Evolutionary conservation across 2,329 filamentous ascomycete genomes (phyloP), one percentile per base, ranked within the genome.

Genomic region (Dothidotthia symphoricarpi): DNA sequence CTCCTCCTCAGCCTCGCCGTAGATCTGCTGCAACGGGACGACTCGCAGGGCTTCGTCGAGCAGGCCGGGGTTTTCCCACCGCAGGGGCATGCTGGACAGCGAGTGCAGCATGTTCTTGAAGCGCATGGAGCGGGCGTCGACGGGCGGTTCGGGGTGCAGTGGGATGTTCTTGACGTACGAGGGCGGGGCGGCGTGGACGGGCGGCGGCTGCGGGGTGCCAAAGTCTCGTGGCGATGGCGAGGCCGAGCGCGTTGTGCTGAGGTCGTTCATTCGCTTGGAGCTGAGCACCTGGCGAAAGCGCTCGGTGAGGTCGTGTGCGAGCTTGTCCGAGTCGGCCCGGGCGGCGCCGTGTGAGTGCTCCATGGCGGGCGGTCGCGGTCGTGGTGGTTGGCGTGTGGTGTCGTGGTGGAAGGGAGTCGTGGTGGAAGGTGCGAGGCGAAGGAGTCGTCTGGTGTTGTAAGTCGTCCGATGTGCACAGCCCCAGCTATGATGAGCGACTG

Each of bases 21-120:
- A 97, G 55, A 98, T 88, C 53, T 88, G 81, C 62, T 96, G 88
- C 19, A 97, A 73, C 0, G 91, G 91, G 32, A 98, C 88, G 25
- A 82, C 81, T 45, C 86, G 81, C 13, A 98, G 73, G 4, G 91
- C 93, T 66, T 97, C 91, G 63, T 98, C 93, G 35, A 98, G 74
- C 9, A 97, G 73, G 24, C 93, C 93, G 0, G 93, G 91, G 67
- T 98, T 97, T 69, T 98, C 93, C 72, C 95, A 98, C 64, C 91
- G 93, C 14, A 84, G 86, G 13, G 93, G 93, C 30, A 89, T 95
- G 42, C 86, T 77, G 12, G 91, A 95, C 14, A 97, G 71, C 14
- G 87, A 88, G 51, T 94, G 79, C 29, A 97, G 77, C 45, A 94
- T 78, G 68, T 85, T 95, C 46, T 69, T 68, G 61, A 76, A 75